Percentiles rank a stretch among this genome's conserved stretches.
phyloP scores from a whole-genome alignment of 768 basidiomycete genomes.

The Suillus spraguei region DNA sequence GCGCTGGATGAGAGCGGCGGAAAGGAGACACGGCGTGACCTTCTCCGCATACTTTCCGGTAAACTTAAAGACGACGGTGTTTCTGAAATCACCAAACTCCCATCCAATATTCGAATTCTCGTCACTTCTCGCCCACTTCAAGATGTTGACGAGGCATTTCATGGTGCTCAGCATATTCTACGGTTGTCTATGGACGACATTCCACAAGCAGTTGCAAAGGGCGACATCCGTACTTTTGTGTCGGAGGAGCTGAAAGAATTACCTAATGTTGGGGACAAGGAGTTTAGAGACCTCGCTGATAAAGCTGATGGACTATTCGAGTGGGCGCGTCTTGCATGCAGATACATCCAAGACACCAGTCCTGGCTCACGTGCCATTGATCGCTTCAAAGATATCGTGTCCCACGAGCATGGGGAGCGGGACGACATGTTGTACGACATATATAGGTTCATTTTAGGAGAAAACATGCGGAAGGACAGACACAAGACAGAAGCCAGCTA shows the following conservation, averaged over 20 bases:
- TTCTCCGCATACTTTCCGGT: slow-evolving; percentile 24
- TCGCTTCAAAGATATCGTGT: slow-evolving; percentile 4
- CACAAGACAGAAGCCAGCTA: background rate
- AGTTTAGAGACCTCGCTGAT: background rate
- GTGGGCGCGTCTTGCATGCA: slow-evolving; percentile 16
- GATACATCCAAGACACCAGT: background rate
- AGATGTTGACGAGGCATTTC: background rate
- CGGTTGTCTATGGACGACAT: slow-evolving; percentile 2
- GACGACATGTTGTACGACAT: background rate
- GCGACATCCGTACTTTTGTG: slow-evolving; percentile 4
- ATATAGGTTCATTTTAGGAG: background rate
- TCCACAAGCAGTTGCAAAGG: background rate
- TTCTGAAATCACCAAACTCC: slow-evolving; percentile 4
- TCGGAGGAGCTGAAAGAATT: too few species aligned
- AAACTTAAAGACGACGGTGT: background rate
- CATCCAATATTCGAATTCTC: slow-evolving; percentile 13
- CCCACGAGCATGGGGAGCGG: background rate
- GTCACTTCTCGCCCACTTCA: slow-evolving; percentile 15
- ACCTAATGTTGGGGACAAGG: too few species aligned
- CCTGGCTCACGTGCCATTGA: background rate
- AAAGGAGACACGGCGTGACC: slow-evolving; percentile 14
- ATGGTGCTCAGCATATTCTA: background rate
- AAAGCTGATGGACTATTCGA: slow-evolving; percentile 11
- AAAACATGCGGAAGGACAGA: background rate
- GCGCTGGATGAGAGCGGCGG: slow-evolving; percentile 22